phyloP scores from a whole-genome alignment of 2,329 filamentous ascomycete genomes.

The Diplodia scrobiculata region DNA sequence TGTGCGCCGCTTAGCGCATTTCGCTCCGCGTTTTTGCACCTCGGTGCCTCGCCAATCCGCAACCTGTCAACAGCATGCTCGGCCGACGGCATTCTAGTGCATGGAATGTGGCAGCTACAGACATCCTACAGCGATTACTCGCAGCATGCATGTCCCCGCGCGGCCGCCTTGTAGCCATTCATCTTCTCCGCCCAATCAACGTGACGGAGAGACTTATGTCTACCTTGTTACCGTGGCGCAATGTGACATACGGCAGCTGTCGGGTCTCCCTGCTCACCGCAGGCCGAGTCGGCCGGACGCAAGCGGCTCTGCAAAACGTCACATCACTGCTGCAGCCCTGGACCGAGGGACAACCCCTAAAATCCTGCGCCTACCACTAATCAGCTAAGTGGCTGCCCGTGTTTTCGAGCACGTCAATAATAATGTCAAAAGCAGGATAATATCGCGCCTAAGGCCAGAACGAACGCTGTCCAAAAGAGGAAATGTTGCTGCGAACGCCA shows the following conservation, averaged over 20 bases:
- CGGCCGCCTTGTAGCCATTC: not conserved
- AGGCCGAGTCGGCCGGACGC: slow-evolving; percentile 15
- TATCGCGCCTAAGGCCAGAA: not conserved
- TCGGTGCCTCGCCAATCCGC: slow-evolving; percentile 5
- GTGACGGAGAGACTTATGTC: not conserved
- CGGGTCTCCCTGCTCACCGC: slow-evolving; percentile 9
- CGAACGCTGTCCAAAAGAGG: not conserved
- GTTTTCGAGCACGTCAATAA: not conserved
- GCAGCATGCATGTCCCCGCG: not conserved
- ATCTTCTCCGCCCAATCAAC: not conserved
- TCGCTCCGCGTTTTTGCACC: not conserved
- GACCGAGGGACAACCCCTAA: slow-evolving; percentile 9
- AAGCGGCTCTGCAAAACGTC: slow-evolving; percentile 4
- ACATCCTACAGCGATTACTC: not conserved
- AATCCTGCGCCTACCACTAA: not conserved
- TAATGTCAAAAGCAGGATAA: not conserved
- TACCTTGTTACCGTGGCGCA: not conserved
- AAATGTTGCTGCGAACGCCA: slow-evolving; percentile 15
- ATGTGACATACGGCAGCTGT: not conserved
- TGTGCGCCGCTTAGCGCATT: slow-evolving; percentile 18
- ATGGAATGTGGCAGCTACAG: not conserved
- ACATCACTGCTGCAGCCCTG: not conserved
- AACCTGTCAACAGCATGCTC: not conserved
- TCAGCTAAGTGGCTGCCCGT: not conserved
- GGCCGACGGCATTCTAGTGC: not conserved